These are phyloP conservation scores for Irpex sp. DNA, from an alignment of 1,284 basidiomycete species.

Conservation along the genomic window DNA sequence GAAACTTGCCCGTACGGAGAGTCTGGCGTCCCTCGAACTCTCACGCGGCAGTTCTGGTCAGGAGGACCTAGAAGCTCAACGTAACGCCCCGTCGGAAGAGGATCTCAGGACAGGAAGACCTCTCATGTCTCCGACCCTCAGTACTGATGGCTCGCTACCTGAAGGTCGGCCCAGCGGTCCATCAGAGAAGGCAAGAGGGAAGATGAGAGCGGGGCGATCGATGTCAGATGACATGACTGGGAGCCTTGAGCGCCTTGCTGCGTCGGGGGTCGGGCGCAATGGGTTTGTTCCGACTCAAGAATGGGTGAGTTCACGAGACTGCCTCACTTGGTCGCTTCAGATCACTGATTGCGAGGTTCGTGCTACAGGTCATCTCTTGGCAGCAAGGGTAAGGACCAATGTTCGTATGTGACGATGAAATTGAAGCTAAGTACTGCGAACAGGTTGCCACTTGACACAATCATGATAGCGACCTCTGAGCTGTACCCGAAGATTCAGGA, in stretches of 20 bases:
- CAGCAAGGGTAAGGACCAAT: conserved; percentile 65
- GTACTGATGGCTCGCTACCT: conserved; percentile 25
- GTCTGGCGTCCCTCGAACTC: conserved; percentile 24
- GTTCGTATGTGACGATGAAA: conserved; percentile 9
- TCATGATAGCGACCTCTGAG: conserved; percentile 83
- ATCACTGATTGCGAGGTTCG: neutral
- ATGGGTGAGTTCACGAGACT: conserved; percentile 63
- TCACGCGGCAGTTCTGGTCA: conserved; percentile 17
- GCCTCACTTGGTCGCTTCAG: neutral
- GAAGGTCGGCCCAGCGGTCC: conserved; percentile 30
- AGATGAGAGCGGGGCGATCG: conserved; percentile 73
- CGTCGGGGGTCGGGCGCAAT: conserved; percentile 73
- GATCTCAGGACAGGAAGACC: conserved; percentile 20
- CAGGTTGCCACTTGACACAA: conserved; percentile 81
- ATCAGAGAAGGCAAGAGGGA: conserved; percentile 86
- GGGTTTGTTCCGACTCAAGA: conserved; percentile 92
- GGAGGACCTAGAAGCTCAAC: conserved; percentile 24
- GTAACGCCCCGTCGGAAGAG: conserved; percentile 20
- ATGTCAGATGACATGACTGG: conserved; percentile 54
- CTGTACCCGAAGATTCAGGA: conserved; percentile 84
- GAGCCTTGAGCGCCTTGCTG: conserved; percentile 60
- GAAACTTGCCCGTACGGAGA: conserved; percentile 49
- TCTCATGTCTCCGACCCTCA: conserved; percentile 41
- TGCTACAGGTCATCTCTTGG: conserved; percentile 72
- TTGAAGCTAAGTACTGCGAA: conserved; percentile 1